Base-by-base conservation (phyloP, 805 yeast genomes). In the Priceomyces melissophilus region DNA sequence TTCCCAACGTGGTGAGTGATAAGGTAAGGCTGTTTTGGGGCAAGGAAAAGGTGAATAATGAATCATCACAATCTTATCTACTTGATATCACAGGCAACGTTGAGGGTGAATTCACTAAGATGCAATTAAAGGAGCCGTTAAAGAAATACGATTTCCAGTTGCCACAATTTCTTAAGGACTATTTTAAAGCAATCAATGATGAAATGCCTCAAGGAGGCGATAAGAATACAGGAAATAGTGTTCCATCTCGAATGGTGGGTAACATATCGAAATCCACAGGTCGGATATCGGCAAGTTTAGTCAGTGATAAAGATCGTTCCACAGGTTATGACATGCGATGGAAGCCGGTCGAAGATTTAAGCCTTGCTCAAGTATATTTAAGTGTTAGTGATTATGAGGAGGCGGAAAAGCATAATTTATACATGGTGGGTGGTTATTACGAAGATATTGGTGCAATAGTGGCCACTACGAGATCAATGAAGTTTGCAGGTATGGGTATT, bases 371-470 rank as follows among this genome's bases (percentile, higher is more conserved):
- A 3, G 37, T 73, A 11, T 45, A 41, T 3, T 25, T 71, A 3
- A 47, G 39, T 15, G 26, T 76, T 9, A 56, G 54, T 16, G 82
- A 82, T 54, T 41, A 52, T 14, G 61, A 63, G 3, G 86, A 82
- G 45, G 53, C 63, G 6, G 71, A 78, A 26, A 68, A 64, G 40
- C 80, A 81, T 53, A 54, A 57, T 1, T 48, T 88, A 13, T 66
- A 69, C 3, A 62, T 86, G 9, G 62, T 64, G 16, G 90, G 89
- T 0, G 71, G 81, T 2, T 84, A 83, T 55, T 87, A 82, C 53
- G 81, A 84, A 45, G 70, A 73, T 14, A 63, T 78, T 1, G 95
- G 95, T 0, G 68, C 84, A 38, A 56, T 85, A 3, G 64, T 85
- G 11, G 71, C 81, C 0, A 54, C 76, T 13, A 73, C 88, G 1